phyloP scores from a whole-genome alignment of 257 asterid species.

The Primulina huaijiensis region DNA sequence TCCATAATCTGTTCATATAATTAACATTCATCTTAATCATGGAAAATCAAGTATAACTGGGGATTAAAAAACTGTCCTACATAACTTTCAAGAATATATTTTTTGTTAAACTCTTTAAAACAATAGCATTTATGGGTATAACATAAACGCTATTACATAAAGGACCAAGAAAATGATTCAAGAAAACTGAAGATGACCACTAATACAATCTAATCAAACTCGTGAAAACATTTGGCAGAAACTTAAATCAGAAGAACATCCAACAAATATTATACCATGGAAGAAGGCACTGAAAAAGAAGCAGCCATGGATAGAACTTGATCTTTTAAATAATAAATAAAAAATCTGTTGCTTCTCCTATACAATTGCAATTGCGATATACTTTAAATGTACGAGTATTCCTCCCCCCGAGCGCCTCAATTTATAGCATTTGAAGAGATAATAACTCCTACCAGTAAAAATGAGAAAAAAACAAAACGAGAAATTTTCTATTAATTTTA shows the following conservation, averaged over 20 bases:
- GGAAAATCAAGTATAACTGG: too few species aligned
- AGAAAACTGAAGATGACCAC: too few species aligned
- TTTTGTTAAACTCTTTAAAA: too few species aligned
- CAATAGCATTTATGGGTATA: too few species aligned
- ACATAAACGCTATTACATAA: too few species aligned
- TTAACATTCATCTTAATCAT: background rate
- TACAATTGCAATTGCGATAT: background rate
- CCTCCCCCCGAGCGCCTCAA: background rate
- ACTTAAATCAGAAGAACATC: too few species aligned
- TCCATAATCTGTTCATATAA: slow-evolving; percentile 68
- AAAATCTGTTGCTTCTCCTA: background rate
- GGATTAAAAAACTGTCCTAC: too few species aligned
- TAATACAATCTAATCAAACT: too few species aligned
- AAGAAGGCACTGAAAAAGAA: slow-evolving; percentile 85
- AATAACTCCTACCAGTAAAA: too few species aligned
- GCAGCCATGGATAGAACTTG: slow-evolving; percentile 83
- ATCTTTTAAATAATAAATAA: background rate
- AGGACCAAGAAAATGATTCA: too few species aligned
- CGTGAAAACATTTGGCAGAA: too few species aligned
- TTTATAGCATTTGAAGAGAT: background rate
- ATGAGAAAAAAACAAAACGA: background rate
- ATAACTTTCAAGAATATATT: background rate
- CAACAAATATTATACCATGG: slow-evolving; percentile 46
- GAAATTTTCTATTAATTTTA: background rate
- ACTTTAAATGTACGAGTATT: background rate